These are phyloP conservation scores for Didymella segeticola DNA, from an alignment of 2,329 filamentous ascomycete genomes.

Conservation along the genomic window DNA sequence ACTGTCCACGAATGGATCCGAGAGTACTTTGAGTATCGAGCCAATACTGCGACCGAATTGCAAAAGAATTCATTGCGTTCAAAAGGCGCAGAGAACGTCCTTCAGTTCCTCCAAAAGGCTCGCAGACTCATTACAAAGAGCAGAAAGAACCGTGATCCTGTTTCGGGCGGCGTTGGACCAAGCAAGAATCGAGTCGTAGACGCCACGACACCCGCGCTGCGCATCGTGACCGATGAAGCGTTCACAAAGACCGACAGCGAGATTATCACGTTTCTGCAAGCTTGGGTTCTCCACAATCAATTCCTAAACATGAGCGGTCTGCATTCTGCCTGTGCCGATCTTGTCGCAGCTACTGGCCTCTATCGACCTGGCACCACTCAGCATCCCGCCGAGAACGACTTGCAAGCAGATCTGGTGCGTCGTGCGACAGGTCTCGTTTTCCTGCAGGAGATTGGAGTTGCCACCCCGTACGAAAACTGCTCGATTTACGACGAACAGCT, in stretches of 20 bases:
- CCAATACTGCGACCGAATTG: conserved; percentile 24
- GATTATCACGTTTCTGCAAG: conserved; percentile 72
- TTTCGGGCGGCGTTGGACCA: conserved; percentile 45
- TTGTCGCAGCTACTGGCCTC: conserved; percentile 67
- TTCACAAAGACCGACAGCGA: conserved; percentile 62
- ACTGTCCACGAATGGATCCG: conserved; percentile 62
- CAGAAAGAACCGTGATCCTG: conserved; percentile 47
- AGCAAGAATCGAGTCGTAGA: conserved; percentile 42
- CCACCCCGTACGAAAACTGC: conserved; percentile 74
- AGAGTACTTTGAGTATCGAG: conserved; percentile 59
- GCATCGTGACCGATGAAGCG: conserved; percentile 28
- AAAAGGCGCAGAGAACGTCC: conserved; percentile 38
- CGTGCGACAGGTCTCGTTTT: conserved; percentile 65
- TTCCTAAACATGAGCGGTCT: conserved; percentile 55
- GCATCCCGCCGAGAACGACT: conserved; percentile 46
- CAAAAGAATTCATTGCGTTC: not conserved
- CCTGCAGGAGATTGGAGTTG: conserved; percentile 76
- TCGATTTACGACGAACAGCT: conserved; percentile 65
- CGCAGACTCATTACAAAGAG: conserved; percentile 49
- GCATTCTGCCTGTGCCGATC: conserved; percentile 67
- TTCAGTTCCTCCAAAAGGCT: conserved; percentile 52
- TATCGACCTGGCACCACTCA: conserved; percentile 58
- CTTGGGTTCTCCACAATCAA: conserved; percentile 57
- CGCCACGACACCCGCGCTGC: conserved; percentile 24
- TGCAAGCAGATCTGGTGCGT: conserved; percentile 11